phyloP scores from a whole-genome alignment of 1,139 yeast species.

The Pichia sp. region DNA sequence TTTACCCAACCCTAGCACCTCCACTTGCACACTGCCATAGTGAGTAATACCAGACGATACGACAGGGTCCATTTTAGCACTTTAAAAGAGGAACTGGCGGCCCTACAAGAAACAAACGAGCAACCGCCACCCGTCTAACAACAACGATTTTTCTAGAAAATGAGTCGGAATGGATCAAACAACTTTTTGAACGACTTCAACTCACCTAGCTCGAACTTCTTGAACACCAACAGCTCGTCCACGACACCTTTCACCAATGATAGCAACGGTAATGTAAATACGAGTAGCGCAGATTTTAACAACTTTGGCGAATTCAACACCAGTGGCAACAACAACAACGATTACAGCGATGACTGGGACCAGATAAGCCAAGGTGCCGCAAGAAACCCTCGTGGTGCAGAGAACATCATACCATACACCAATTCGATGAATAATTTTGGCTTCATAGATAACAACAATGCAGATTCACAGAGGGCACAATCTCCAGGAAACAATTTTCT shows the following conservation, averaged over 20 bases:
- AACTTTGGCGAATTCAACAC: neutral
- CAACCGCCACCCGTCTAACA: too few species aligned
- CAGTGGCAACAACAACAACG: neutral
- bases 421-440: constrained; percentile 1
- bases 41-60: too few species aligned
- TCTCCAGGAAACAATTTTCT: neutral
- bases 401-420: neutral
- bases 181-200: constrained; percentile 1
- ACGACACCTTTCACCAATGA: constrained; percentile 8
- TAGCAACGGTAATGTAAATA: neutral
- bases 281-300: neutral
- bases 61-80: too few species aligned
- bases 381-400: neutral
- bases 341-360: neutral
- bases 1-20: too few species aligned
- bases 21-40: too few species aligned
- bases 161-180: constrained; percentile 6
- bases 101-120: too few species aligned
- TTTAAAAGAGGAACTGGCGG: too few species aligned
- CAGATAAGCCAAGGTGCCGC: neutral
- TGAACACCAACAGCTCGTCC: constrained; percentile 6
- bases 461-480: neutral
- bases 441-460: neutral
- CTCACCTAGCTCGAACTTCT: constrained; percentile 8
- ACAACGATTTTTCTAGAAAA: neutral